These are phyloP conservation scores for Glaciozyma antarctica DNA, from an alignment of 768 basidiomycete genomes.

Conservation along the genomic window DNA sequence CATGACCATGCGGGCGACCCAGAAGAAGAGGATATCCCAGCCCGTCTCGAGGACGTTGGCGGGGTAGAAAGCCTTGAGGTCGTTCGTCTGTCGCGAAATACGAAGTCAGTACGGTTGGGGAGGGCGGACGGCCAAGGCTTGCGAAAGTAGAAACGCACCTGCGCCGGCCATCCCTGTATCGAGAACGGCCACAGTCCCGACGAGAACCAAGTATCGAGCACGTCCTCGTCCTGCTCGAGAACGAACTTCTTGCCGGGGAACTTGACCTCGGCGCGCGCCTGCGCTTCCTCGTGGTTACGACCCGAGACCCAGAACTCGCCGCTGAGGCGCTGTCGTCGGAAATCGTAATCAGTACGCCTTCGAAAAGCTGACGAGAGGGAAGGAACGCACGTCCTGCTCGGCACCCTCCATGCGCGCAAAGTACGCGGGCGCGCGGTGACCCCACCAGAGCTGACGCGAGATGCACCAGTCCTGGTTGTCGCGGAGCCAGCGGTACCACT, in stretches of 20 bases:
- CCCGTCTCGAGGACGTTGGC: conserved; percentile 88
- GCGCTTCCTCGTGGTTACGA: conserved; percentile 64
- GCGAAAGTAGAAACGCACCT: conserved; percentile 45
- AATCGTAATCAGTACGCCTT: conserved; percentile 29
- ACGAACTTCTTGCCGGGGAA: conserved; percentile 53
- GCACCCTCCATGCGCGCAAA: conserved; percentile 74
- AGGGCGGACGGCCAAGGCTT: background rate
- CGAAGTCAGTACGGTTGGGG: background rate
- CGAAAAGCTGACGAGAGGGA: background rate
- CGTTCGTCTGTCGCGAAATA: conserved; percentile 51
- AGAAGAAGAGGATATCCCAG: conserved; percentile 99
- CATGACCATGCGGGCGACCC: conserved; percentile 98
- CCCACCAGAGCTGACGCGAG: conserved; percentile 99
- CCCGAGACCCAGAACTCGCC: conserved; percentile 88
- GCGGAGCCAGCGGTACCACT: conserved; percentile 95
- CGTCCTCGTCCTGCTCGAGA: conserved; percentile 88
- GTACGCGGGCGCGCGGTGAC: conserved; percentile 91
- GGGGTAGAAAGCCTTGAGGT: conserved; percentile 76
- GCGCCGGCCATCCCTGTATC: conserved; percentile 94
- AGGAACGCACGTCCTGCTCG: conserved; percentile 46
- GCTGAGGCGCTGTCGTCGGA: conserved; percentile 48
- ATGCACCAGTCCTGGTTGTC: conserved; percentile 98
- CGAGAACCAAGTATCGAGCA: conserved; percentile 98
- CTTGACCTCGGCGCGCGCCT: conserved; percentile 58
- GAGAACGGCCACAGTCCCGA: conserved; percentile 96